Base-by-base conservation (phyloP, 2,329 filamentous ascomycete genomes). In the Trichoderma simmonsii region DNA sequence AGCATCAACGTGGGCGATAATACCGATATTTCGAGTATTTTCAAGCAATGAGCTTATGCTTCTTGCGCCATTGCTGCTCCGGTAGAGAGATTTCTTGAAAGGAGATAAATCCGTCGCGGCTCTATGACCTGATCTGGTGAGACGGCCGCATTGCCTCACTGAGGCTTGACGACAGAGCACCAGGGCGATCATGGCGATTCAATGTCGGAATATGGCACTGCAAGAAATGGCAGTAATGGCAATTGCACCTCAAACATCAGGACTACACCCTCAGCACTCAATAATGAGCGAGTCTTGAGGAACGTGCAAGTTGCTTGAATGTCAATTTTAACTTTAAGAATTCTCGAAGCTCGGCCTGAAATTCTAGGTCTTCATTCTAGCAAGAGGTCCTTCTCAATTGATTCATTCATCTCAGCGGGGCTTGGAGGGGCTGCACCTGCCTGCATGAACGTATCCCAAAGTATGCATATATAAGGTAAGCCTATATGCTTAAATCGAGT, bases 1-100 rank as follows among this genome's bases (percentile, higher is more conserved):
- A 71, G 96, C 96, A 90, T 98, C 96, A 75, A 99, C 97, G 81
- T 99, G 96, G 73, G 96, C 96, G 81, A 99, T 98, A 76, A 99
- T 98, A 73, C 96, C 96, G 80, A 99, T 98, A 79, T 99, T 99
- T 76, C 95, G 88, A 66, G 95, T 96, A 77, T 89, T 89, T 62
- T 79, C 75, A 9, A 82, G 73, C 28, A 63, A 28, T 36, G 70
- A 59, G 28, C 54, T 64, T 24, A 34, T 30, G 15, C n/a, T 26
- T 21, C 66, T 34, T 18, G 18, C 21, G 7, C 69, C 57, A 21
- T 21, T 36, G 2, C 32, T 15, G 9, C 56, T 48, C 9, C 15
- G 36, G 18, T 73, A 30, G 14, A 54, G 0, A 26, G 4, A 6
- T 34, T 48, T 67, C 26, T 3, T 48, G 15, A 34, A 21, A 11